Evolutionary conservation across 305 asterid species (phyloP).

Genomic region (Solanum aculeatissimum): DNA sequence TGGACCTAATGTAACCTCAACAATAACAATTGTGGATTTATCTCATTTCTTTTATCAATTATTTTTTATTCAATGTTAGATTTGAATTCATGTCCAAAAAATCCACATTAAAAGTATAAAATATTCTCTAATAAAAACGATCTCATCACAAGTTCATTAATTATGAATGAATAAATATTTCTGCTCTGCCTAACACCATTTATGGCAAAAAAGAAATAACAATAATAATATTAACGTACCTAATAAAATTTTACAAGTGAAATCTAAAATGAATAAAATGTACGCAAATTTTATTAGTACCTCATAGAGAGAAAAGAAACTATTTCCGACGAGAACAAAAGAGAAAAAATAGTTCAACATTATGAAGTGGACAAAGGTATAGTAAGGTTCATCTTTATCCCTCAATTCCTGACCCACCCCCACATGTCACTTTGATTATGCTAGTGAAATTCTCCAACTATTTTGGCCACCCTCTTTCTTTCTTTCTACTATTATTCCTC

Average conservation of each 20-base stretch:
- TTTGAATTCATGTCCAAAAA: not conserved
- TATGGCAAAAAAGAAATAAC: not conserved
- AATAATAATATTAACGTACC: too few species aligned
- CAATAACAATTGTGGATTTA: not conserved
- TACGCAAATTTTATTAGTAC: too few species aligned
- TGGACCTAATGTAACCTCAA: not conserved
- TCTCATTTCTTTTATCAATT: not conserved
- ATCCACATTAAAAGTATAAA: fast-evolving
- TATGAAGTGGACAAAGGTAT: too few species aligned
- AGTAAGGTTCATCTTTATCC: not conserved
- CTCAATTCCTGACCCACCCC: not conserved
- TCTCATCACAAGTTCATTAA: not conserved
- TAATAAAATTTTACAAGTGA: too few species aligned
- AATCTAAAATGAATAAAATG: too few species aligned
- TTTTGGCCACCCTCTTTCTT: not conserved
- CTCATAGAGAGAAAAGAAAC: too few species aligned
- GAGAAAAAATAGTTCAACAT: too few species aligned
- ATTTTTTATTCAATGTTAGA: not conserved
- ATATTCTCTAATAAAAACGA: not conserved
- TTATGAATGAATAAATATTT: not conserved
- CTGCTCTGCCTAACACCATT: not conserved
- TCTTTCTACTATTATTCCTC: not conserved
- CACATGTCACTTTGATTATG: not conserved
- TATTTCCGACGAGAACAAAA: too few species aligned
- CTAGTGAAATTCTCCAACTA: not conserved